Percentiles rank a stretch among this genome's conserved stretches.
Evolutionary conservation across 805 yeast species (phyloP).

Genomic region (Metschnikowia colocasiae): DNA sequence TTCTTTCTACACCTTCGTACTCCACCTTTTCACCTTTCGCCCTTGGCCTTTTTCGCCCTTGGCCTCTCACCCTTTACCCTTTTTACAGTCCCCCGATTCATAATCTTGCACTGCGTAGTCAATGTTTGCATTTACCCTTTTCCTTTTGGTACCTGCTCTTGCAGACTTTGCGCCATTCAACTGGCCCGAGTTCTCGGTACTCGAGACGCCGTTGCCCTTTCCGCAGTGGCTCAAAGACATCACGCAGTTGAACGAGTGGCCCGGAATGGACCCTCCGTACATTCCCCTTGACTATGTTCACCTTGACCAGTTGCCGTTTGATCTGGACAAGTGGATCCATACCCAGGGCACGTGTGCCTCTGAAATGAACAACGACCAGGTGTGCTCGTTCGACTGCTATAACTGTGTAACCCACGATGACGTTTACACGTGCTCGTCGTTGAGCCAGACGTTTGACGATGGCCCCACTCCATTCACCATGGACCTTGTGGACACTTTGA

Average conservation of each 20-base stretch:
- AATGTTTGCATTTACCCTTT: slow-evolving; percentile 1
- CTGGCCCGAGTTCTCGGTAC: slow-evolving; percentile 12
- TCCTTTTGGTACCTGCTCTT: background rate
- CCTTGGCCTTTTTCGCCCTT: background rate
- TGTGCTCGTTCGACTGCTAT: slow-evolving; percentile 83
- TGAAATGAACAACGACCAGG: slow-evolving; percentile 38
- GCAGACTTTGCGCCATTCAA: slow-evolving; percentile 8
- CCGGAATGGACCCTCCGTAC: slow-evolving; percentile 83
- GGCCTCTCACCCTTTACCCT: background rate
- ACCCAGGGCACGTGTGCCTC: slow-evolving; percentile 56
- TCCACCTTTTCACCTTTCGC: background rate
- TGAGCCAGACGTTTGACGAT: slow-evolving; percentile 91
- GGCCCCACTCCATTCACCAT: slow-evolving; percentile 82
- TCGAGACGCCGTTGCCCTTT: slow-evolving; percentile 41
- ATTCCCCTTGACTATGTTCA: slow-evolving; percentile 74
- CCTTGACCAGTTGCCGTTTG: slow-evolving; percentile 46
- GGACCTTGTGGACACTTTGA: slow-evolving; percentile 51
- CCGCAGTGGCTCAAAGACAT: slow-evolving; percentile 77
- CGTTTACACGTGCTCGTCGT: slow-evolving; percentile 63
- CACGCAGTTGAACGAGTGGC: slow-evolving; percentile 79
- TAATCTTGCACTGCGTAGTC: background rate
- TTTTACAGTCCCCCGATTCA: background rate
- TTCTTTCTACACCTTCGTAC: background rate
- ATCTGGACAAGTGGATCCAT: slow-evolving; percentile 38
- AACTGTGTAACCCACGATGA: slow-evolving; percentile 77